Evolutionary conservation across 164 flowering plant genomes (phyloP).

Genomic region (Protea cynaroides): DNA sequence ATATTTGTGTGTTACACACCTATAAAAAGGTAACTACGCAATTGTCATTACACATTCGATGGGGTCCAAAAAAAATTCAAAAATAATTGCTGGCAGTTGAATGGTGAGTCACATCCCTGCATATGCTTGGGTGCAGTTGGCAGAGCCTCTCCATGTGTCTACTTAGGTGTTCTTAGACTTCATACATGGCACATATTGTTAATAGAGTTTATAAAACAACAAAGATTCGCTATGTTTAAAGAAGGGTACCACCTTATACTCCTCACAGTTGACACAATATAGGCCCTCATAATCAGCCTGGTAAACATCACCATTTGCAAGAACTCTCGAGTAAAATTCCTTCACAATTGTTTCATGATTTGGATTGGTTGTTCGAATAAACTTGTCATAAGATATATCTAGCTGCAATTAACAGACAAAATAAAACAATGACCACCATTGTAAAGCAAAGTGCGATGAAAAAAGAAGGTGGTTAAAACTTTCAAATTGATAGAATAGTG

Average conservation of each 20-base stretch:
- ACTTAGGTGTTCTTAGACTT: too few relatives aligned
- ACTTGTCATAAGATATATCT: conserved; percentile 82
- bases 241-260: conserved; percentile 65
- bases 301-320: conserved; percentile 85
- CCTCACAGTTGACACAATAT: conserved; percentile 95
- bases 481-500: neutral
- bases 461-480: neutral
- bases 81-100: neutral
- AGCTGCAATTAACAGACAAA: conserved; percentile 41
- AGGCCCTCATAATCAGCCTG: conserved; percentile 92
- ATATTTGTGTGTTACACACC: too few relatives aligned
- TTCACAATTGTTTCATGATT: conserved; percentile 83
- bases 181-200: neutral
- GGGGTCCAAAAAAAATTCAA: too few relatives aligned
- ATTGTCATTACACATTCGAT: too few relatives aligned
- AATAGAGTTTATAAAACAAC: neutral
- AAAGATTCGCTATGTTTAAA: neutral
- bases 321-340: conserved; percentile 81
- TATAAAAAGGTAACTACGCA: too few relatives aligned
- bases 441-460: neutral
- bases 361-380: conserved; percentile 89
- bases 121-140: neutral
- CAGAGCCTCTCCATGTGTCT: neutral
- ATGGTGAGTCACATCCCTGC: neutral
- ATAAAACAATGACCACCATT: neutral